Percentiles rank a stretch among this genome's conserved stretches.
Evolutionary conservation across 1,284 basidiomycete species (phyloP).

Genomic region (Ganoderma lucidum): DNA sequence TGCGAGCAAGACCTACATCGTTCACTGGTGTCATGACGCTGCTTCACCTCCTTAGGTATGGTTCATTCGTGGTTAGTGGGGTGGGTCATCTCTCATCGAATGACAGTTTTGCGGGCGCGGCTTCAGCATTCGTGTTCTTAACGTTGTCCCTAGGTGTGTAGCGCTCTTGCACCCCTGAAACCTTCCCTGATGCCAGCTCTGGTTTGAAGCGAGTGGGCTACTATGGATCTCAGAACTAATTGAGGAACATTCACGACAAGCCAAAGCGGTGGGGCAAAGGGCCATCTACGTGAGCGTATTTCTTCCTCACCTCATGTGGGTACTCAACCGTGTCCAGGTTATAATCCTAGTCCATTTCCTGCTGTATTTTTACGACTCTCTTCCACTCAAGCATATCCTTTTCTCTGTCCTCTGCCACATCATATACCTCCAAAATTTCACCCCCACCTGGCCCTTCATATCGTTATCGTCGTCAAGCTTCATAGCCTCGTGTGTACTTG

Average conservation of each 20-base stretch:
- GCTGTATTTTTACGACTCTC: conserved; percentile 81
- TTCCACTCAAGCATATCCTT: conserved; percentile 75
- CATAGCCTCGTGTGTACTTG: conserved; percentile 83
- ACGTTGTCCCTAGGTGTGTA: conserved; percentile 47
- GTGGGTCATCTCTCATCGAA: neutral
- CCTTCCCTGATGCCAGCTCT: neutral
- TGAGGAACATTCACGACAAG: conserved; percentile 86
- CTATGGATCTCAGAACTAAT: conserved; percentile 94
- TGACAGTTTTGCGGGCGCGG: conserved; percentile 45
- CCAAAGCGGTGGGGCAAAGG: conserved; percentile 83
- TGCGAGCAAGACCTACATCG: neutral
- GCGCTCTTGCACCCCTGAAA: conserved; percentile 1
- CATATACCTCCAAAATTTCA: conserved; percentile 93
- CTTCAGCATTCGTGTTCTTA: conserved; percentile 46
- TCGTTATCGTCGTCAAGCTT: conserved; percentile 86
- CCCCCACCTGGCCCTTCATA: conserved; percentile 87
- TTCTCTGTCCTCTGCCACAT: conserved; percentile 88
- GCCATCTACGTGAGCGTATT: conserved; percentile 80
- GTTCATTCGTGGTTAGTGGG: neutral
- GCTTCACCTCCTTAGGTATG: conserved; percentile 36
- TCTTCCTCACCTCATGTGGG: neutral
- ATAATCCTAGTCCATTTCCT: conserved; percentile 81
- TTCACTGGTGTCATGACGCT: conserved; percentile 27
- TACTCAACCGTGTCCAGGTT: conserved; percentile 53
- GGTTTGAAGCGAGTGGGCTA: conserved; percentile 81